These are phyloP conservation scores for Rhynchosporium agropyri DNA, from an alignment of 2,329 filamentous ascomycete genomes.

Conservation along the genomic window DNA sequence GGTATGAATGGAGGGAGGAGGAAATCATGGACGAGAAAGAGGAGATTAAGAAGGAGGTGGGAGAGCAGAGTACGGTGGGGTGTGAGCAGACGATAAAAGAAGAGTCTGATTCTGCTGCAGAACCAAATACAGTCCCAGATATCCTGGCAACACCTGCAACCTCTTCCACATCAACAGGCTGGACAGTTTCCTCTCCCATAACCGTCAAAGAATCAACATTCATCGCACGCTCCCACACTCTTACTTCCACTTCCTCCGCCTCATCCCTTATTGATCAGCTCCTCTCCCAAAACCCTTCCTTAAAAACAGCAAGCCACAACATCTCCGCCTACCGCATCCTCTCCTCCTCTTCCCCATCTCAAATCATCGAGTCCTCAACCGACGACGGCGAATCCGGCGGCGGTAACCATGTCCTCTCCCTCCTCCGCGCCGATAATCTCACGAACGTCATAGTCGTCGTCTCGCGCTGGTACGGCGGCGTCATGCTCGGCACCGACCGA, in stretches of 20 bases:
- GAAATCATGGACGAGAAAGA: constrained; percentile 7
- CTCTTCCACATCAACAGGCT: constrained; percentile 38
- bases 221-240: constrained; percentile 54
- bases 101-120: not conserved
- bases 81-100: constrained; percentile 5
- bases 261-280: constrained; percentile 46
- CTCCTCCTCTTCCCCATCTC: constrained; percentile 27
- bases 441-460: constrained; percentile 60
- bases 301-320: constrained; percentile 59
- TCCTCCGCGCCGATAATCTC: constrained; percentile 55
- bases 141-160: not conserved
- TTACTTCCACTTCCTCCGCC: constrained; percentile 35
- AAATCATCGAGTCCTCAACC: constrained; percentile 34
- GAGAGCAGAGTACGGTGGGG: constrained; percentile 9
- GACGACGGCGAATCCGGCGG: constrained; percentile 66
- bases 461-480: constrained; percentile 64
- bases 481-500: constrained; percentile 62
- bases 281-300: constrained; percentile 53
- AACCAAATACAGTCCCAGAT: not conserved
- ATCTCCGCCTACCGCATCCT: constrained; percentile 42
- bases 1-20: constrained; percentile 59
- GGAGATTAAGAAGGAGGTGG: not conserved
- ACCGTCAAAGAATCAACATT: constrained; percentile 59
- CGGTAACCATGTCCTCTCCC: constrained; percentile 57
- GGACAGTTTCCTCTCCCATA: constrained; percentile 56